Conservation (phyloP, 495 filamentous ascomycete genomes). For the Echria macrotheca region DNA sequence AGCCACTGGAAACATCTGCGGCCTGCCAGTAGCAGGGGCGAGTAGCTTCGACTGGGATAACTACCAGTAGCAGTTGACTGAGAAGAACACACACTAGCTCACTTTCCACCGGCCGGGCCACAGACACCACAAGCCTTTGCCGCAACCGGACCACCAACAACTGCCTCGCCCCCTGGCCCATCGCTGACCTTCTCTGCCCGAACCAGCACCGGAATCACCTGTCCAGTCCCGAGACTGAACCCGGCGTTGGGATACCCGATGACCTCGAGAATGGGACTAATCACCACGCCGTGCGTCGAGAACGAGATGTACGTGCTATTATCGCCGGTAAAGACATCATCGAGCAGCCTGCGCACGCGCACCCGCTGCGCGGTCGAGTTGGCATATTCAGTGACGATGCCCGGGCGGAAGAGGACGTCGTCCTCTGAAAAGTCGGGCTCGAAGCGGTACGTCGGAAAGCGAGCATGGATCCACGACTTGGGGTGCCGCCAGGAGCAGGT, state of each 20-base stretch:
- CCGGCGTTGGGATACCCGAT: constrained; percentile 2
- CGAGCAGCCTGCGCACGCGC: neutral
- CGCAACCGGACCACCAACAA: neutral
- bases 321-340: neutral
- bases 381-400: neutral
- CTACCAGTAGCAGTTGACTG: too few species aligned
- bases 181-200: neutral
- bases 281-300: neutral
- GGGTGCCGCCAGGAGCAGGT: constrained; percentile 5
- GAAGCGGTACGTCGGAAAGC: neutral
- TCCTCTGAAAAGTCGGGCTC: neutral
- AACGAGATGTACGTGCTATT: neutral
- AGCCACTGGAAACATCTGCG: too few species aligned
- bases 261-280: neutral
- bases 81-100: too few species aligned
- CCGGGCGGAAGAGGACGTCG: neutral
- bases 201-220: neutral
- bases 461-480: neutral
- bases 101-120: neutral
- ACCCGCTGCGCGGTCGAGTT: neutral
- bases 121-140: neutral
- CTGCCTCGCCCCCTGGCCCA: neutral
- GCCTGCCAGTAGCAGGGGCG: too few species aligned
- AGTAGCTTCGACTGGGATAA: too few species aligned
- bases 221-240: neutral